A percentile compares a stretch with the other conserved stretches of the same genome.
These are phyloP conservation scores for Lipomyces spencermartinsiae DNA, from an alignment of 805 yeast genomes.

Conservation along the genomic window DNA sequence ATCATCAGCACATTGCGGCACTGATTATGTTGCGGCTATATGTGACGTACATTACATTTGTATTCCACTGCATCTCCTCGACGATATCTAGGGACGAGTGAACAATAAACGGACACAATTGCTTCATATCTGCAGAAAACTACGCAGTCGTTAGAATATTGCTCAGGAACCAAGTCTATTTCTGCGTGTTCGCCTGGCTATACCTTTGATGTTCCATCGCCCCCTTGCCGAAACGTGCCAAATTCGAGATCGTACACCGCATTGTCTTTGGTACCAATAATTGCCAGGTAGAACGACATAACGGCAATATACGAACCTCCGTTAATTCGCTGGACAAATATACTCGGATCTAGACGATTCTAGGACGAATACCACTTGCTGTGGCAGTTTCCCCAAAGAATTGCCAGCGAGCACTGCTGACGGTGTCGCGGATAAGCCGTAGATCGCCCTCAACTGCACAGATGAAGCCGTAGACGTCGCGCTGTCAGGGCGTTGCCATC, in stretches of 20 bases:
- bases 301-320: neutral
- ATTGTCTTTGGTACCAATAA: constrained; percentile 83
- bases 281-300: constrained; percentile 87
- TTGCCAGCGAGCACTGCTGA: neutral
- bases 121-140: constrained; percentile 73
- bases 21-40: neutral
- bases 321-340: neutral
- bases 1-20: neutral
- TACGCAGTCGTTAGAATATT: constrained; percentile 29
- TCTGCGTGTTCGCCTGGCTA: constrained; percentile 9
- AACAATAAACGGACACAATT: constrained; percentile 83
- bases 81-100: constrained; percentile 91
- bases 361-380: too few relatives aligned
- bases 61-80: constrained; percentile 86
- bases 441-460: neutral
- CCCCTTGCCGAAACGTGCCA: constrained; percentile 71
- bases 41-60: constrained; percentile 53
- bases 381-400: too few relatives aligned
- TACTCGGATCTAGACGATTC: neutral
- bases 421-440: neutral
- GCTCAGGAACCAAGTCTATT: neutral
- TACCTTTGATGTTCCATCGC: constrained; percentile 62
- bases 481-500: neutral
- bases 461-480: neutral
- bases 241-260: constrained; percentile 90